Evolutionary conservation across 2,329 filamentous ascomycete genomes (phyloP).

Genomic region (Stromatinia cepivora): DNA sequence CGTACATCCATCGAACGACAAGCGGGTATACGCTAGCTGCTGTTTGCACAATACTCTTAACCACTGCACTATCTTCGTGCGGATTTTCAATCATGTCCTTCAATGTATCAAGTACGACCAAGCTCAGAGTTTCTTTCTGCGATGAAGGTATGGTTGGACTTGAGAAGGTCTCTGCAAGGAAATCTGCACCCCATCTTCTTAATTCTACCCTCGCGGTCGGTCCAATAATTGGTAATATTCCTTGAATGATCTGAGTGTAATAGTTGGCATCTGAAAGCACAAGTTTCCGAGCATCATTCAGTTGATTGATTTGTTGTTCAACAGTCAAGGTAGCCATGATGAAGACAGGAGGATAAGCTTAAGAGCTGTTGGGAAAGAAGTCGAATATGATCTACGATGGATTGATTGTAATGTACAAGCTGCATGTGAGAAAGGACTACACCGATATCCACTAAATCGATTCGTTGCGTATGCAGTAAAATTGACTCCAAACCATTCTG

Average conservation of each 20-base stretch:
- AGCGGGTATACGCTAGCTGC: constrained; percentile 91
- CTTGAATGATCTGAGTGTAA: constrained; percentile 89
- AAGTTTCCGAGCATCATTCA: constrained; percentile 86
- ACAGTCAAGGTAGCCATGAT: constrained; percentile 60
- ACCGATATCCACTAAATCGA: constrained; percentile 18
- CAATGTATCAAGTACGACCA: constrained; percentile 76
- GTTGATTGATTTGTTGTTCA: constrained; percentile 78
- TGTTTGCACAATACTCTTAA: constrained; percentile 84
- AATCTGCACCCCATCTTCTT: constrained; percentile 93
- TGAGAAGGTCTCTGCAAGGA: constrained; percentile 92
- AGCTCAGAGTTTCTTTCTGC: constrained; percentile 78
- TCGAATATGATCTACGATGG: constrained; percentile 33
- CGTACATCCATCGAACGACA: constrained; percentile 92
- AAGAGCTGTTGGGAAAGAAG: constrained; percentile 12
- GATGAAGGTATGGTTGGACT: constrained; percentile 77
- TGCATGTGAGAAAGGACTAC: constrained; percentile 30
- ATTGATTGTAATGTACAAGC: constrained; percentile 27
- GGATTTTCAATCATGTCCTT: constrained; percentile 67
- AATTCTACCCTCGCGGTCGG: constrained; percentile 74
- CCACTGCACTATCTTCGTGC: constrained; percentile 75
- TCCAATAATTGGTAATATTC: constrained; percentile 88
- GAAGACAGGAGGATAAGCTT: constrained; percentile 23
- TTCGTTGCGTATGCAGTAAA: constrained; percentile 7
- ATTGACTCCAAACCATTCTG: constrained; percentile 15
- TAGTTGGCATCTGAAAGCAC: constrained; percentile 83